phyloP scores from a whole-genome alignment of 1,284 basidiomycete genomes.

The Pyrrhoderma lamaoense region DNA sequence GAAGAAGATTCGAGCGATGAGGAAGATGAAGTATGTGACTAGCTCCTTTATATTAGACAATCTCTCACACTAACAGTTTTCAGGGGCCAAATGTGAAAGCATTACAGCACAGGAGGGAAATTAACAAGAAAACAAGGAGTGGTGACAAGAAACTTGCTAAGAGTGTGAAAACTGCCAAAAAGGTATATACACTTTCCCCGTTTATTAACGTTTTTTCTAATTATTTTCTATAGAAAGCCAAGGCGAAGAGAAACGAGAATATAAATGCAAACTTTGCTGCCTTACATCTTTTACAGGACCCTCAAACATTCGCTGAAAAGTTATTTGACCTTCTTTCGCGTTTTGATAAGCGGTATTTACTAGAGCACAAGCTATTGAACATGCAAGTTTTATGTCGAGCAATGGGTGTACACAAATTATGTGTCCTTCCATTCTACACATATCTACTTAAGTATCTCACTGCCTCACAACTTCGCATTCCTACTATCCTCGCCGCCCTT shows the following conservation, averaged over 20 bases:
- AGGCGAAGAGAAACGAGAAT: constrained; percentile 32
- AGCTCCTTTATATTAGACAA: neutral
- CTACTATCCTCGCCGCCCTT: constrained; percentile 89
- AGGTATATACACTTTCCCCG: constrained; percentile 36
- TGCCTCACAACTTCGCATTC: constrained; percentile 90
- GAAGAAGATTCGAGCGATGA: constrained; percentile 66
- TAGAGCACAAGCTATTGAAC: constrained; percentile 95
- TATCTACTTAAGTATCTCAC: constrained; percentile 94
- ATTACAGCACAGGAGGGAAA: constrained; percentile 75
- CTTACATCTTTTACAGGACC: constrained; percentile 89
- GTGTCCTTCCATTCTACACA: constrained; percentile 93
- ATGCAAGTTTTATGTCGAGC: constrained; percentile 98
- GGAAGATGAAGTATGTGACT: constrained; percentile 50
- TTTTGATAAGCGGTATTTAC: constrained; percentile 88
- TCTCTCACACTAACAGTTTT: constrained; percentile 13
- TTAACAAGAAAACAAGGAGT: constrained; percentile 86
- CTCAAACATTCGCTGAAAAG: constrained; percentile 93
- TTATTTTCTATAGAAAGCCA: constrained; percentile 50
- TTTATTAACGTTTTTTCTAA: constrained; percentile 12
- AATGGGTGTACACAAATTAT: constrained; percentile 90
- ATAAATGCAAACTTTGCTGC: constrained; percentile 82
- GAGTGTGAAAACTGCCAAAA: constrained; percentile 61
- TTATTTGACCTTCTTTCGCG: constrained; percentile 83
- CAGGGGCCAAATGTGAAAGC: constrained; percentile 62
- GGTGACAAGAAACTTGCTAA: constrained; percentile 74